Evolutionary conservation across 257 asterid species (phyloP), one percentile per base, ranked within the genome.

Genomic region (Paraleonurus japonicus): DNA sequence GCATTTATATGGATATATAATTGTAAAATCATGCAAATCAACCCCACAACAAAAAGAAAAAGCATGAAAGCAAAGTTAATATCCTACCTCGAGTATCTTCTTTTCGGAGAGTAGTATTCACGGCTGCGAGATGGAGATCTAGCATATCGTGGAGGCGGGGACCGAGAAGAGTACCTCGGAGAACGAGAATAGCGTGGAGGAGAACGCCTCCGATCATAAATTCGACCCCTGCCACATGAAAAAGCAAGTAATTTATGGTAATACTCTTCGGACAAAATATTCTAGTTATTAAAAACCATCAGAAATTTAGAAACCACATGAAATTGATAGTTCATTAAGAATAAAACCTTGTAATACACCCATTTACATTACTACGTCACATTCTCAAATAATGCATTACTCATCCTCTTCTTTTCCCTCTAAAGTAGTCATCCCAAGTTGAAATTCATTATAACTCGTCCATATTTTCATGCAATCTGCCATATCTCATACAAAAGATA

Each of bases 181-280:
- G 96, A 89, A 1, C 88, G 90, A 15, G 96, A 89, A 83, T 89
- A 86, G 9, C 92, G 92, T 5, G 86, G 87, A 5, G 95, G 96
- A 24, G 95, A 89, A 20, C 96, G 84, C 78, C 99, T 86, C 45
- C 96, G 76, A 50, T 95, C 98, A 79, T 92, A 83, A 64, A 61
- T 82, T 7, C 95, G 92, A 5, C 96, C 82, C 75, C 96, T 82
- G 74, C 54, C 60, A 27, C 16, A 24, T 30, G 4, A 22, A 53
- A n/a, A 23, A 32, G 16, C 6, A 43, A 5, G 22, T 1, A 75
- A 45, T 16, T 17, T 17, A 51, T 7, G 12, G 6, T 32, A 32
- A 32, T 30, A 0, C 5, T 30, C n/a, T n/a, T n/a, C n/a, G n/a
- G n/a, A n/a, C n/a, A n/a, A n/a, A n/a, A n/a, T n/a, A n/a, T n/a